A percentile compares a stretch with the other conserved stretches of the same genome.
Conservation (phyloP, 2,329 filamentous ascomycete genomes). For the Diaporthe eres region DNA sequence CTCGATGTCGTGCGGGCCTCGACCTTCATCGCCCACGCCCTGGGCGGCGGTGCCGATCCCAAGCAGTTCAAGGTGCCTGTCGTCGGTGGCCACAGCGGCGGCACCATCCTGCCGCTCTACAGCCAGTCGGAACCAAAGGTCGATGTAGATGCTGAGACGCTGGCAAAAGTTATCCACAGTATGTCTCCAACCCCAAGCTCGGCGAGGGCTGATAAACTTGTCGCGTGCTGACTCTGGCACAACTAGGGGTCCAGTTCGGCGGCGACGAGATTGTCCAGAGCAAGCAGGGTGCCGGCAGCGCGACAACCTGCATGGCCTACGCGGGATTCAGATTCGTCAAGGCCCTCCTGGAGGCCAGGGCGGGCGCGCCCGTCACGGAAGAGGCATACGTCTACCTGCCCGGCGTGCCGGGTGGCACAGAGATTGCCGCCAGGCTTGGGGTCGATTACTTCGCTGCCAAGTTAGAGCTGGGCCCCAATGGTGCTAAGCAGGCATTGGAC, state of each 20-base stretch:
- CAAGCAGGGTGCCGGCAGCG: neutral
- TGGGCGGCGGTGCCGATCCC: neutral
- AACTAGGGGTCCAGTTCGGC: neutral
- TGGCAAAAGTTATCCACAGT: neutral
- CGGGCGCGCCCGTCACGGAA: neutral
- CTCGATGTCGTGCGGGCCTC: neutral
- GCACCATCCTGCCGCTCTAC: neutral
- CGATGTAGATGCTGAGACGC: neutral
- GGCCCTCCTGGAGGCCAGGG: neutral
- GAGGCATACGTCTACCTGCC: neutral
- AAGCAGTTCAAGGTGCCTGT: neutral
- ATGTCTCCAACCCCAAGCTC: neutral
- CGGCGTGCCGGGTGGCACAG: neutral
- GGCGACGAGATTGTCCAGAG: neutral
- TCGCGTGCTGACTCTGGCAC: neutral
- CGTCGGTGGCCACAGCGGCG: neutral
- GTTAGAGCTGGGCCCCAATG: neutral
- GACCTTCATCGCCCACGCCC: neutral
- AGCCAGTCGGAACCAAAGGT: neutral
- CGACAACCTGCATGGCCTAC: slow-evolving; percentile 3
- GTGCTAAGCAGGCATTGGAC: neutral
- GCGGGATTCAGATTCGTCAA: slow-evolving; percentile 1
- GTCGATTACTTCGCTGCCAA: neutral
- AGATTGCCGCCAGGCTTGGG: neutral
- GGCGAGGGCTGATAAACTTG: too few species aligned